Percentiles rank a stretch among this genome's conserved stretches.
phyloP scores from a whole-genome alignment of 139 green algal genomes.

The Coelastrella sp. region DNA sequence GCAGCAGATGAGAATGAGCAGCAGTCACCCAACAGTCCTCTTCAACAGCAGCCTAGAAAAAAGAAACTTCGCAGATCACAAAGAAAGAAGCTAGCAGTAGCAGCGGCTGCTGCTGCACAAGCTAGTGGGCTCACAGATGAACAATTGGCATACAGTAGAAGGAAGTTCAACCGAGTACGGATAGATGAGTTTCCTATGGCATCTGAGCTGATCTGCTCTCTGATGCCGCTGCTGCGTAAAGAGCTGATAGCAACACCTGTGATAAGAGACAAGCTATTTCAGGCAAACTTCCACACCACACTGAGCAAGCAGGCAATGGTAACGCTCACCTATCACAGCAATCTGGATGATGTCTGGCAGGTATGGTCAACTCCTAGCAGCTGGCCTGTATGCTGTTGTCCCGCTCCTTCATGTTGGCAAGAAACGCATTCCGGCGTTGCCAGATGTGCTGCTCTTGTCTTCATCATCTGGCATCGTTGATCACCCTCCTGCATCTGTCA shows the following conservation, averaged over 20 bases:
- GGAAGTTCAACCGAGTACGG: constrained; percentile 49
- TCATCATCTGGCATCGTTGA: too few relatives aligned
- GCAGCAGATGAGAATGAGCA: not conserved
- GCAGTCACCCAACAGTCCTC: not conserved
- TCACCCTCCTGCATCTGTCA: too few relatives aligned
- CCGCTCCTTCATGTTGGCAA: too few relatives aligned
- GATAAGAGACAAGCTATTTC: constrained; percentile 54
- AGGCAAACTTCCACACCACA: constrained; percentile 92
- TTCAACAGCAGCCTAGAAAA: not conserved
- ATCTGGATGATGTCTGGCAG: constrained; percentile 33
- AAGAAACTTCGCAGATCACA: not conserved
- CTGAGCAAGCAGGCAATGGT: constrained; percentile 87
- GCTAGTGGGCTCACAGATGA: too few relatives aligned
- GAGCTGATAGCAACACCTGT: constrained; percentile 47
- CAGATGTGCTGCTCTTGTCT: too few relatives aligned
- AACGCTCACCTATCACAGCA: constrained; percentile 89
- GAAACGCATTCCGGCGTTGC: too few relatives aligned
- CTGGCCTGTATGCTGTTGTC: too few relatives aligned
- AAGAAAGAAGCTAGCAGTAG: not conserved
- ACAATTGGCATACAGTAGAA: too few relatives aligned
- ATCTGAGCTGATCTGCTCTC: constrained; percentile 80
- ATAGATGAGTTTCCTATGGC: constrained; percentile 88
- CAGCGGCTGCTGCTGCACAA: not conserved
- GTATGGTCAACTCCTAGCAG: not conserved
- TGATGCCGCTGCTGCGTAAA: constrained; percentile 82